Conservation (phyloP, 2,329 filamentous ascomycete species). For the Fusarium paranaense region DNA sequence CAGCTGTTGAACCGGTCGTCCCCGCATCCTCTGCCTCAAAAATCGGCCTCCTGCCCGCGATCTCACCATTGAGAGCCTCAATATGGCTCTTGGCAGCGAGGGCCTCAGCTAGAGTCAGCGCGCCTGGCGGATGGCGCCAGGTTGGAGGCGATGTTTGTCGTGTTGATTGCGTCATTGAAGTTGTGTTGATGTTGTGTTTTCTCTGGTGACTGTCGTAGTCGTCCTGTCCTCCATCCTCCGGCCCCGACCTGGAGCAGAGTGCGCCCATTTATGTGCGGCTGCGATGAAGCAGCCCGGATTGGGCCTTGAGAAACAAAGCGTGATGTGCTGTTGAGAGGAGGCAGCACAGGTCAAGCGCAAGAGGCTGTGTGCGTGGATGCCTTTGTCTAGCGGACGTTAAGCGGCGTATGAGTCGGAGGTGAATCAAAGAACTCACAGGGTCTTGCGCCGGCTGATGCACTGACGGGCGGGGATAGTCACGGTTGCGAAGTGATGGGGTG, state of each 20-base stretch:
- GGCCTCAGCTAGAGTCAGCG: slow-evolving; percentile 16
- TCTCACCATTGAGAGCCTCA: slow-evolving; percentile 43
- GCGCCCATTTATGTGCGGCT: slow-evolving; percentile 42
- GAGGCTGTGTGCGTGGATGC: slow-evolving; percentile 6
- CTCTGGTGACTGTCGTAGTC: slow-evolving; percentile 14
- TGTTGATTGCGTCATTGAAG: slow-evolving; percentile 24
- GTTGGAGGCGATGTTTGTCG: slow-evolving; percentile 16
- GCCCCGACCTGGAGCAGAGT: slow-evolving; percentile 41
- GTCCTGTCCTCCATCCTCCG: slow-evolving; percentile 23
- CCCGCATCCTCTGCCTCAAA: background rate
- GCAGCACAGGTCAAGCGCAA: background rate
- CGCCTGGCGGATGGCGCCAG: slow-evolving; percentile 11
- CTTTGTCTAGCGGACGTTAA: background rate
- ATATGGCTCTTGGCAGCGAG: slow-evolving; percentile 41
- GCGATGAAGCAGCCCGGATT: background rate
- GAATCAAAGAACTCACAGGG: slow-evolving; percentile 31
- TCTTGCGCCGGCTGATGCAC: slow-evolving; percentile 25
- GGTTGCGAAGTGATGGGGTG: background rate
- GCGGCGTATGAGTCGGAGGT: slow-evolving; percentile 24
- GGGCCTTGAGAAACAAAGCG: background rate
- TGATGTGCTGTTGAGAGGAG: slow-evolving; percentile 1
- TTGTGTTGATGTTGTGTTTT: slow-evolving; percentile 9
- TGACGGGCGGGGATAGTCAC: slow-evolving; percentile 23
- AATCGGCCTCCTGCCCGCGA: slow-evolving; percentile 15
- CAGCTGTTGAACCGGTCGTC: background rate